Evolutionary conservation across 805 yeast species (phyloP).

Genomic region (Candida verbasci): DNA sequence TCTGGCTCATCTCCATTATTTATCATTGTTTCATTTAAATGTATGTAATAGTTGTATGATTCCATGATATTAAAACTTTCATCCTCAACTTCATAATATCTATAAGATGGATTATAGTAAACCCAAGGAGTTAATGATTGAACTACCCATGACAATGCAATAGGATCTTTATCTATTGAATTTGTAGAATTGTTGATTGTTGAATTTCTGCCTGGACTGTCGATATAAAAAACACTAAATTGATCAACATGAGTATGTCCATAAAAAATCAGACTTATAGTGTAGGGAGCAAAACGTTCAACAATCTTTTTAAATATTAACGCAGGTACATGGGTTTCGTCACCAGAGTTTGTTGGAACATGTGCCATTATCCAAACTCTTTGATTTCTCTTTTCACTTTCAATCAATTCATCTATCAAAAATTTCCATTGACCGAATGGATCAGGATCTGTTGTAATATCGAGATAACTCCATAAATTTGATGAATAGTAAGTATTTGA

Average conservation of each 20-base stretch:
- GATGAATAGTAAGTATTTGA: constrained; percentile 63
- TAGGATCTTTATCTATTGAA: constrained; percentile 26
- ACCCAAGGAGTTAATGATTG: constrained; percentile 62
- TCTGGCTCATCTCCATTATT: constrained; percentile 51
- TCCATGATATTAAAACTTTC: constrained; percentile 58
- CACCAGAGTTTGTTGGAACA: constrained; percentile 50
- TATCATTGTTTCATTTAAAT: constrained; percentile 51
- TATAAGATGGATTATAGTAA: constrained; percentile 64
- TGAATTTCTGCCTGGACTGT: constrained; percentile 31
- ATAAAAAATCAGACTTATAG: constrained; percentile 63
- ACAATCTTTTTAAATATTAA: constrained; percentile 51
- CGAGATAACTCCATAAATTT: constrained; percentile 49
- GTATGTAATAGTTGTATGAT: constrained; percentile 53
- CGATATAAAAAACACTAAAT: constrained; percentile 49
- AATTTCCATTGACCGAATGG: constrained; percentile 60
- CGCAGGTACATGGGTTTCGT: constrained; percentile 59
- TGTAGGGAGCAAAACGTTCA: constrained; percentile 62
- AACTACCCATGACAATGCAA: constrained; percentile 58
- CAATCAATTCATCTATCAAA: constrained; percentile 54
- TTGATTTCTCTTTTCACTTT: constrained; percentile 51
- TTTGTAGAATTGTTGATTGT: too few species aligned
- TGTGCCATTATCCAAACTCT: constrained; percentile 73
- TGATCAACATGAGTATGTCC: constrained; percentile 74
- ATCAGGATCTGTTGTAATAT: constrained; percentile 51
- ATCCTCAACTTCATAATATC: constrained; percentile 63